A percentile compares a stretch with the other conserved stretches of the same genome.
These are phyloP conservation scores for Penicillium olsonii DNA, from an alignment of 2,329 filamentous ascomycete species.

Conservation along the genomic window DNA sequence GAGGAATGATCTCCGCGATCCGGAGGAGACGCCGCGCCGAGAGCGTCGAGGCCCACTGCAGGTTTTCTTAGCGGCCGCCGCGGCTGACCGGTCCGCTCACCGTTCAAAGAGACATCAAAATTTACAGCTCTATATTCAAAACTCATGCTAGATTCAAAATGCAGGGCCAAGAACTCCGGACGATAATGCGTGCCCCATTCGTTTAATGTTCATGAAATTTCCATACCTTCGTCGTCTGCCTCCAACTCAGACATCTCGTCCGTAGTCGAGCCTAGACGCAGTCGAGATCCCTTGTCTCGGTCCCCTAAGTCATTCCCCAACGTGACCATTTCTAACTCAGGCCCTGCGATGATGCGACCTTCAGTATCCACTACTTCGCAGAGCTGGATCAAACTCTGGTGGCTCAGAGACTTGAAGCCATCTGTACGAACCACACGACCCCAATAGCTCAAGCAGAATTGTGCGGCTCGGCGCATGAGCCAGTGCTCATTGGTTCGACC, in stretches of 20 bases:
- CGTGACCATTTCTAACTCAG: conserved; percentile 69
- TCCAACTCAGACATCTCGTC: conserved; percentile 46
- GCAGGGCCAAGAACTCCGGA: conserved; percentile 19
- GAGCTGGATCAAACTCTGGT: conserved; percentile 79
- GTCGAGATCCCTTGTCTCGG: conserved; percentile 33
- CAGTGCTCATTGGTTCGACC: conserved; percentile 88
- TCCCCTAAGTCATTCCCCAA: conserved; percentile 51
- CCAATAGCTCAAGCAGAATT: conserved; percentile 92
- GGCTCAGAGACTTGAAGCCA: conserved; percentile 79
- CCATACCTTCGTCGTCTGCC: conserved; percentile 52
- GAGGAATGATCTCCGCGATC: conserved; percentile 27
- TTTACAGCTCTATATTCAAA: background rate
- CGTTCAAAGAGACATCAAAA: background rate
- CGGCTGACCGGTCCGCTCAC: conserved; percentile 18
- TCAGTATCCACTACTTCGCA: conserved; percentile 93
- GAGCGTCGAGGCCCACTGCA: conserved; percentile 18
- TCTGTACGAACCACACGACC: conserved; percentile 87
- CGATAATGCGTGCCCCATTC: conserved; percentile 20
- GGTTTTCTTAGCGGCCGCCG: conserved; percentile 2
- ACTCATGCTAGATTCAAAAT: conserved; percentile 6
- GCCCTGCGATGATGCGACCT: conserved; percentile 84
- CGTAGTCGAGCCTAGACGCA: conserved; percentile 27
- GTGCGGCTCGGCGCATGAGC: conserved; percentile 83
- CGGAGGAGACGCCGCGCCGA: conserved; percentile 24
- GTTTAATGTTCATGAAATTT: conserved; percentile 39